A percentile compares a stretch with the other conserved stretches of the same genome.
These are phyloP conservation scores for Fusarium proliferatum DNA, from an alignment of 2,329 filamentous ascomycete genomes.

Conservation along the genomic window DNA sequence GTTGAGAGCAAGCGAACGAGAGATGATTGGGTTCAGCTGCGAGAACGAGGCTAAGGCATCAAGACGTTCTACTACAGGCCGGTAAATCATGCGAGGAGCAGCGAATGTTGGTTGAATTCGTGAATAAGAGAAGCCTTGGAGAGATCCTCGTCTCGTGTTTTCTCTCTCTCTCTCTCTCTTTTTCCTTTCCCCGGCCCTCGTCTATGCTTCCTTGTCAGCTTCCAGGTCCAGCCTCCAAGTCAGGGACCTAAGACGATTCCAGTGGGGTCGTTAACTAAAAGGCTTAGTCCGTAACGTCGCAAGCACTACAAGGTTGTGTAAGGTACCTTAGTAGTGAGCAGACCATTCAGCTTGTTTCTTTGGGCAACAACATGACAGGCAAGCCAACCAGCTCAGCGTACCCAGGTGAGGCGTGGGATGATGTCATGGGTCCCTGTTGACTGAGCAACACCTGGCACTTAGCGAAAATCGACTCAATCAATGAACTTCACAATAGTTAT, in stretches of 20 bases:
- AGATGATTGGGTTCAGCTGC: slow-evolving; percentile 14
- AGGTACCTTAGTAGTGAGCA: background rate
- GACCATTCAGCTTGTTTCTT: slow-evolving; percentile 18
- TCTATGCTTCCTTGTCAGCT: slow-evolving; percentile 22
- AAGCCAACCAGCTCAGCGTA: slow-evolving; percentile 12
- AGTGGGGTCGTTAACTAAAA: slow-evolving; percentile 31
- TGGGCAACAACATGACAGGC: slow-evolving; percentile 27
- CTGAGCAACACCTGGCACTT: slow-evolving; percentile 43
- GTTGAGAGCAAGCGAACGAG: background rate
- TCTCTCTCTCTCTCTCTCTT: slow-evolving; percentile 16
- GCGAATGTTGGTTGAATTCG: background rate
- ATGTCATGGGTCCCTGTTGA: slow-evolving; percentile 48
- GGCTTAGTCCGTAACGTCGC: slow-evolving; percentile 25
- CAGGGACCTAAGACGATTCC: slow-evolving; percentile 32
- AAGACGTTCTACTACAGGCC: slow-evolving; percentile 24
- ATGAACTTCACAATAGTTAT: background rate
- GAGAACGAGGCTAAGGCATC: slow-evolving; percentile 12
- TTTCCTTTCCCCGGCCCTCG: background rate
- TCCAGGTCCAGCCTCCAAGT: slow-evolving; percentile 19
- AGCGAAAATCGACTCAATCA: background rate
- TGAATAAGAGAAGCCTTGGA: slow-evolving; percentile 4
- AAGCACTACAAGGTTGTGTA: slow-evolving; percentile 32
- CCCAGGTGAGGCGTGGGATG: slow-evolving; percentile 27
- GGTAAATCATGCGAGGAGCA: slow-evolving; percentile 23
- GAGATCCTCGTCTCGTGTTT: background rate